Conservation (phyloP, 768 basidiomycete species). For the Epithele typhae region DNA sequence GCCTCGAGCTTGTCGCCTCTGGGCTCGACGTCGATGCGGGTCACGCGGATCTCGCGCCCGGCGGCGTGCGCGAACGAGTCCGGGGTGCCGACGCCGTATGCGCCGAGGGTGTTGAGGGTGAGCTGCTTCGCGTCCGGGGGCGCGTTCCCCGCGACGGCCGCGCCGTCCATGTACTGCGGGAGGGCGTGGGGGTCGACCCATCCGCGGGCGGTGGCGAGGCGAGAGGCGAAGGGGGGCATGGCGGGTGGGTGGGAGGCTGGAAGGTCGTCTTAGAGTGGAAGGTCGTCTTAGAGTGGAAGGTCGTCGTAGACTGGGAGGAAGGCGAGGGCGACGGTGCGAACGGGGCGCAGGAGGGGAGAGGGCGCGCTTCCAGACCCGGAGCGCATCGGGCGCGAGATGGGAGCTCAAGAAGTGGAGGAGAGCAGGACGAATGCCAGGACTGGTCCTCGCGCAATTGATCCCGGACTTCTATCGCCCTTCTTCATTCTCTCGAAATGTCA, state of each 20-base stretch:
- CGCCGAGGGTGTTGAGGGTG: slow-evolving; percentile 59
- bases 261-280: too few relatives aligned
- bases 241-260: background rate
- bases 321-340: too few relatives aligned
- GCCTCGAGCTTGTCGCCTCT: slow-evolving; percentile 52
- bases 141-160: slow-evolving; percentile 59
- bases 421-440: too few relatives aligned
- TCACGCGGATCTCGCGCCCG: slow-evolving; percentile 55
- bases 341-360: too few relatives aligned
- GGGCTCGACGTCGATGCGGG: slow-evolving; percentile 50
- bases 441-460: too few relatives aligned
- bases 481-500: too few relatives aligned
- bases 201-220: slow-evolving; percentile 19
- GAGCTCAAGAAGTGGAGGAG: too few relatives aligned
- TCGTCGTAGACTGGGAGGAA: too few relatives aligned
- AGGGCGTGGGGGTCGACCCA: slow-evolving; percentile 68
- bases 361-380: too few relatives aligned
- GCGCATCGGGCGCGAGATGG: too few relatives aligned
- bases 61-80: slow-evolving; percentile 60
- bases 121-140: slow-evolving; percentile 62
- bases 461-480: too few relatives aligned
- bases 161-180: slow-evolving; percentile 54
- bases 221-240: slow-evolving; percentile 8
- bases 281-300: too few relatives aligned
- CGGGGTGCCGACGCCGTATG: slow-evolving; percentile 65